Conservation (phyloP, 2,329 filamentous ascomycete genomes). For the Rhynchosporium agropyri region DNA sequence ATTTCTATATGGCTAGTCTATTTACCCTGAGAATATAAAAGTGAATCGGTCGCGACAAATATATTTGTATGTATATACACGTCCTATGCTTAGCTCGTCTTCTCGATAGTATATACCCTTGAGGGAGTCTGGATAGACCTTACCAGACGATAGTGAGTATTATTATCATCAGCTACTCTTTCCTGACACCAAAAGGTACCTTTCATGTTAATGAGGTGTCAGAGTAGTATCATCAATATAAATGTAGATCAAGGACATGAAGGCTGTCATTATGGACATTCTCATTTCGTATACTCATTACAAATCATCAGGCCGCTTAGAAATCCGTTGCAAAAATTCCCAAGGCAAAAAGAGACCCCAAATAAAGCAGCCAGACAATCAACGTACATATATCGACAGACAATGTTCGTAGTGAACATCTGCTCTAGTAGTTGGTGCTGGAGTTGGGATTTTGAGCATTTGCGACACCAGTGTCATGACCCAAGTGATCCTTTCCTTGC, state of each 20-base stretch:
- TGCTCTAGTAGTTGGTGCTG: neutral
- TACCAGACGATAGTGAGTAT: no score
- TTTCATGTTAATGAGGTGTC: neutral
- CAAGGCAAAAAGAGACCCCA: neutral
- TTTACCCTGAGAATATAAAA: no score
- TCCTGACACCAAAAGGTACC: no score
- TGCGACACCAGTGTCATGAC: conserved; percentile 24
- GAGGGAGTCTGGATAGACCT: no score
- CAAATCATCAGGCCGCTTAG: neutral
- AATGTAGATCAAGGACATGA: neutral
- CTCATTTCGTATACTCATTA: neutral
- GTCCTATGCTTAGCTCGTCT: no score
- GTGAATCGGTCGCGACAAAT: no score
- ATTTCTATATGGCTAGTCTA: no score
- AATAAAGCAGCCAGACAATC: no score
- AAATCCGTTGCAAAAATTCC: neutral
- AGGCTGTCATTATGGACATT: neutral
- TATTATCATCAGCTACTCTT: no score
- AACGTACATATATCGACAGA: no score
- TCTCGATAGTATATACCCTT: no score
- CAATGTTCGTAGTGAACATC: neutral
- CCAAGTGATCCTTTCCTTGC: conserved; percentile 18
- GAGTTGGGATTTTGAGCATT: conserved; percentile 13
- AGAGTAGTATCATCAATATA: neutral
- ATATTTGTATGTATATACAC: no score